Evolutionary conservation across 2,329 filamentous ascomycete species (phyloP).

Genomic region (Parasarocladium wereldwijsianum): DNA sequence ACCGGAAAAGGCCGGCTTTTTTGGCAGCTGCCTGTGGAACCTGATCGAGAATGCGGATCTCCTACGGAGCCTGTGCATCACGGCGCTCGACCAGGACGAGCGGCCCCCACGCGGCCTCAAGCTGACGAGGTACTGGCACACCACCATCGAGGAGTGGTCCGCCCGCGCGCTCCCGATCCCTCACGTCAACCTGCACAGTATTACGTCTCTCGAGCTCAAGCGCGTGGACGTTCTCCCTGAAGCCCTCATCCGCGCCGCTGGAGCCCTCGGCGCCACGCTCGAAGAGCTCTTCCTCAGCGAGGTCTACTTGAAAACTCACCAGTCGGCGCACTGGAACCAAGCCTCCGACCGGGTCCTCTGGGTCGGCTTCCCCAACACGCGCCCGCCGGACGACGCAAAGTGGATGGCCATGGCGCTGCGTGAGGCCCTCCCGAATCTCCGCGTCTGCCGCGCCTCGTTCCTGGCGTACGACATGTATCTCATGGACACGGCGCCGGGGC

Average conservation of each 20-base stretch:
- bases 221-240: constrained; percentile 23
- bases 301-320: constrained; percentile 27
- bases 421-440: constrained; percentile 18
- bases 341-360: constrained; percentile 23
- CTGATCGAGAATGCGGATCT: constrained; percentile 28
- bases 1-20: constrained; percentile 18
- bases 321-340: constrained; percentile 17
- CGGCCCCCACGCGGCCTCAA: constrained; percentile 20
- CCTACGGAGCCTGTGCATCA: constrained; percentile 31
- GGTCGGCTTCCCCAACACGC: constrained; percentile 28
- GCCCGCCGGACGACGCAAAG: constrained; percentile 18
- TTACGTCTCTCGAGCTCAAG: constrained; percentile 29
- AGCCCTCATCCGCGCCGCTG: constrained; percentile 18
- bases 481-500: constrained; percentile 14
- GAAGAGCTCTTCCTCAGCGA: constrained; percentile 30
- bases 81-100: constrained; percentile 27
- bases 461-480: constrained; percentile 28
- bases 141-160: constrained; percentile 23
- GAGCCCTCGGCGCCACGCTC: constrained; percentile 22
- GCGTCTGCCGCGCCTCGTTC: constrained; percentile 26
- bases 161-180: constrained; percentile 22
- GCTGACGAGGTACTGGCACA: constrained; percentile 21
- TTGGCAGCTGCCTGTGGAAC: constrained; percentile 33
- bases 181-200: constrained; percentile 18
- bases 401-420: constrained; percentile 30